Evolutionary conservation across 1,284 basidiomycete genomes (phyloP).

Genomic region (Laetiporus sulphureus): DNA sequence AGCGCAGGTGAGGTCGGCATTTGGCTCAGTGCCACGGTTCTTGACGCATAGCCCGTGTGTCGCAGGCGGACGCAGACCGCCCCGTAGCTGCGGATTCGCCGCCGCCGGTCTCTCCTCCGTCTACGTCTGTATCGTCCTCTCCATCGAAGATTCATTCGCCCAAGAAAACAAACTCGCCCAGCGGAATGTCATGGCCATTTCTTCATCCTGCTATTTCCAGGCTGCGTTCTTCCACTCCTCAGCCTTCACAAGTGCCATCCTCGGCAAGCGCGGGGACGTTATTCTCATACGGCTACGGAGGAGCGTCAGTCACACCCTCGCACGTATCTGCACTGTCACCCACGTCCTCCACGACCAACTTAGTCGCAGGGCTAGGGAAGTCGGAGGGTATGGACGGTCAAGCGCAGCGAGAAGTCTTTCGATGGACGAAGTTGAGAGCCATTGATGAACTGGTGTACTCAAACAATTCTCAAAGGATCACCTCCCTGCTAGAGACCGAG

Average conservation of each 20-base stretch:
- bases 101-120: no score
- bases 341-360: conserved; percentile 54
- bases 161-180: neutral
- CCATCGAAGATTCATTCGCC: no score
- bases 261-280: conserved; percentile 40
- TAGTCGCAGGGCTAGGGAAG: conserved; percentile 27
- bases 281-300: conserved; percentile 36
- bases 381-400: conserved; percentile 2
- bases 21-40: no score
- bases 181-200: conserved; percentile 24
- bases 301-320: conserved; percentile 50
- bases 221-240: conserved; percentile 64
- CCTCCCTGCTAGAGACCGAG: conserved; percentile 52
- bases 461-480: conserved; percentile 50
- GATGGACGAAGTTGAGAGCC: conserved; percentile 70
- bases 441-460: conserved; percentile 52
- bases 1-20: conserved; percentile 40
- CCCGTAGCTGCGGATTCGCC: no score
- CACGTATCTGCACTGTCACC: conserved; percentile 69
- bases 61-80: no score
- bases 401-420: conserved; percentile 53
- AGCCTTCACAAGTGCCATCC: conserved; percentile 42
- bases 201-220: conserved; percentile 79
- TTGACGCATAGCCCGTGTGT: no score
- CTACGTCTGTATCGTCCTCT: no score